A percentile compares a stretch with the other conserved stretches of the same genome.
These are phyloP conservation scores for Neurospora cerealis DNA, from an alignment of 495 filamentous ascomycete species.

Conservation along the genomic window DNA sequence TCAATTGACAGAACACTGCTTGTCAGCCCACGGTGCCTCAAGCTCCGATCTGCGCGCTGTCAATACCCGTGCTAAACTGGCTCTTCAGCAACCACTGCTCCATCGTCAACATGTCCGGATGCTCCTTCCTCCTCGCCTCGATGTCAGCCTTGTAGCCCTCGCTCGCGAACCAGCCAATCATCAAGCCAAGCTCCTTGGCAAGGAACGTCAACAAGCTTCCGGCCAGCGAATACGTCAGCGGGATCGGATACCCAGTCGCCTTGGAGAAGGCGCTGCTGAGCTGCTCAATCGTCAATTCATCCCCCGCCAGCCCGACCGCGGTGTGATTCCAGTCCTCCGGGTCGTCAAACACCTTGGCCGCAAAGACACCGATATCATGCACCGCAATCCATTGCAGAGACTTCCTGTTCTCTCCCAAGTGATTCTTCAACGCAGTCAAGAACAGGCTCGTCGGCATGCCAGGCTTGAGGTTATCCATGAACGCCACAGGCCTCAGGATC, in stretches of 20 bases:
- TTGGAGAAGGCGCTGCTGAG: conserved; percentile 26
- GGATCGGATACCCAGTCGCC: conserved; percentile 28
- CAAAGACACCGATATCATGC: conserved; percentile 56
- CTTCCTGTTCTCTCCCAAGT: conserved; percentile 28
- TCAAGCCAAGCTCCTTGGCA: conserved; percentile 29
- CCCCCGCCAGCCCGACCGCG: conserved; percentile 35
- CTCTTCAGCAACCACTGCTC: conserved; percentile 32
- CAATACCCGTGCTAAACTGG: conserved; percentile 18
- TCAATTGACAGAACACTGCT: not conserved
- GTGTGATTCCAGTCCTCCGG: conserved; percentile 26
- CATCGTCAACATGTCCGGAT: conserved; percentile 31
- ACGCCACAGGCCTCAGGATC: conserved; percentile 54
- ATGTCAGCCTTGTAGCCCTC: conserved; percentile 37
- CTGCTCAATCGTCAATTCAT: conserved; percentile 34
- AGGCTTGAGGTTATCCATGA: conserved; percentile 55
- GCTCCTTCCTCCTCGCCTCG: conserved; percentile 22
- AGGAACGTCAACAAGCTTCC: conserved; percentile 29
- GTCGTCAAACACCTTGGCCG: conserved; percentile 43
- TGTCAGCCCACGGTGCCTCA: not conserved
- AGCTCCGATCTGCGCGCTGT: not conserved
- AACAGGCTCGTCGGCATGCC: conserved; percentile 53
- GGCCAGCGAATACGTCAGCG: conserved; percentile 27
- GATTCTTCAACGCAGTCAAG: conserved; percentile 38
- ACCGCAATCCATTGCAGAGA: conserved; percentile 47
- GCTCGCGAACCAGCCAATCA: conserved; percentile 38